Evolutionary conservation across 495 filamentous ascomycete genomes (phyloP).

Genomic region (Ascobolus immersus): DNA sequence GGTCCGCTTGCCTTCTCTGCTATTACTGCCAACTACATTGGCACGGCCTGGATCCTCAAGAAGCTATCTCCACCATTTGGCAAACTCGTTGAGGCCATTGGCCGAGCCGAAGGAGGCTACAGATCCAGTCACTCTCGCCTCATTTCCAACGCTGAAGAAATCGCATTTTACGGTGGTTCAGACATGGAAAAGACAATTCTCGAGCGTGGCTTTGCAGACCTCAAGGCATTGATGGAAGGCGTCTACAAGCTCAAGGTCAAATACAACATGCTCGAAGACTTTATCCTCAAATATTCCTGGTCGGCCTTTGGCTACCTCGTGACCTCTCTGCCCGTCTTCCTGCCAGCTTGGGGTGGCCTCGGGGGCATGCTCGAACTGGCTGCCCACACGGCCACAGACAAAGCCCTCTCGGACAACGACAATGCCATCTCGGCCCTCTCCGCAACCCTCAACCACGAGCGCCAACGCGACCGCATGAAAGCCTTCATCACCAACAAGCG

Average conservation of each 20-base stretch:
- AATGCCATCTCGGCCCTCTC: slow-evolving; percentile 6
- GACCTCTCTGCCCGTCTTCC: slow-evolving; percentile 76
- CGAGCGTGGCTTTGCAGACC: slow-evolving; percentile 64
- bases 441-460: slow-evolving; percentile 20
- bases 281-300: slow-evolving; percentile 95
- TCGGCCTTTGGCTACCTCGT: slow-evolving; percentile 83
- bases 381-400: slow-evolving; percentile 17
- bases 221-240: slow-evolving; percentile 85
- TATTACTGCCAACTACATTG: slow-evolving; percentile 71
- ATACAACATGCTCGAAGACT: slow-evolving; percentile 97
- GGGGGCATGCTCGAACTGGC: slow-evolving; percentile 42
- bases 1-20: slow-evolving; percentile 71
- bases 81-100: slow-evolving; percentile 85
- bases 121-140: slow-evolving; percentile 67
- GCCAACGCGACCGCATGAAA: slow-evolving; percentile 73
- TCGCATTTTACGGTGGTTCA: slow-evolving; percentile 94
- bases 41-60: slow-evolving; percentile 68
- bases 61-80: slow-evolving; percentile 83
- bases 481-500: slow-evolving; percentile 99
- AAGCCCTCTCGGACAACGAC: slow-evolving; percentile 14
- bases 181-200: slow-evolving; percentile 80
- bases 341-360: slow-evolving; percentile 79
- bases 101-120: slow-evolving; percentile 81
- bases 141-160: slow-evolving; percentile 90
- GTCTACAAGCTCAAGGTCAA: slow-evolving; percentile 90